Conservation (phyloP, 257 asterid species). For the Solanum verrucosum region DNA sequence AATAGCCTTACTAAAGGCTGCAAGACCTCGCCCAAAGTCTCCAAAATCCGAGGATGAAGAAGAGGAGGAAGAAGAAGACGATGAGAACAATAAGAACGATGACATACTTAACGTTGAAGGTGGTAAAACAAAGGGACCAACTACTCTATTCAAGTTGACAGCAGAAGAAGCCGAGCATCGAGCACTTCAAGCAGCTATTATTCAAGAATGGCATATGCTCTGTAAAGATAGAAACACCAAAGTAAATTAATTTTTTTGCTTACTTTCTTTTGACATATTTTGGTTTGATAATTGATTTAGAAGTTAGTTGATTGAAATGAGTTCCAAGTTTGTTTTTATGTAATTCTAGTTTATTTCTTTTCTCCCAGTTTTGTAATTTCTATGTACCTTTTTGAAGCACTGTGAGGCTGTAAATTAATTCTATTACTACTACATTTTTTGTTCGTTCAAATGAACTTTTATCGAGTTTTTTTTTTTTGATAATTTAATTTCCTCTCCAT, state of each 20-base stretch:
- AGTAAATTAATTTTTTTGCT: constrained; percentile 21
- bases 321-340: background rate
- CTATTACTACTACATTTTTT: background rate
- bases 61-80: constrained; percentile 25
- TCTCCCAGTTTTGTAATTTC: background rate
- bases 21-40: constrained; percentile 53
- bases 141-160: constrained; percentile 56
- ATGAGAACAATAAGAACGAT: constrained; percentile 9
- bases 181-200: constrained; percentile 73
- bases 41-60: constrained; percentile 40
- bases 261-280: background rate
- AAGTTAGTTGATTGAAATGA: background rate
- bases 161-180: constrained; percentile 84
- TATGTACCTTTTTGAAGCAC: background rate
- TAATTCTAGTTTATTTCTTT: background rate
- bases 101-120: constrained; percentile 31
- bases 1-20: constrained; percentile 75
- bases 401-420: background rate
- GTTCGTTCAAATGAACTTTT: background rate
- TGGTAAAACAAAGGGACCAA: constrained; percentile 42
- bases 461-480: background rate
- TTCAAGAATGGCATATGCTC: constrained; percentile 79
- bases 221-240: constrained; percentile 60
- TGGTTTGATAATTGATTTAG: background rate
- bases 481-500: background rate